phyloP scores from a whole-genome alignment of 164 flowering plant genomes.

The Berberis vulgaris region DNA sequence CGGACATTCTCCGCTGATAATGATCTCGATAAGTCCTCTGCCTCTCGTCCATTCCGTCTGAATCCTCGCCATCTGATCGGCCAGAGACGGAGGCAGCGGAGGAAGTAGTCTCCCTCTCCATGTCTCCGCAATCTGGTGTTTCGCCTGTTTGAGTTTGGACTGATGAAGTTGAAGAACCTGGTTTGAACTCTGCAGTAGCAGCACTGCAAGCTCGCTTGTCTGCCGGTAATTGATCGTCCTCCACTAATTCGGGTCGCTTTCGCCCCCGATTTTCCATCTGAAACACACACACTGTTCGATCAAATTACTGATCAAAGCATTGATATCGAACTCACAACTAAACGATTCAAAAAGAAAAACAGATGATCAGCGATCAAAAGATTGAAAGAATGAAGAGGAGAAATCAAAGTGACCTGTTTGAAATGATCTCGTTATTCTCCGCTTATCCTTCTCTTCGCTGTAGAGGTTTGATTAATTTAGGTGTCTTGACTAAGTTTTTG shows the following conservation, averaged over 20 bases:
- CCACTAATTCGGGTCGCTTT: conserved; percentile 41
- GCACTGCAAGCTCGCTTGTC: conserved; percentile 80
- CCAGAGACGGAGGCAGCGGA: conserved; percentile 53
- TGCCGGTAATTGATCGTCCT: conserved; percentile 52
- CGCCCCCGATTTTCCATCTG: conserved; percentile 69
- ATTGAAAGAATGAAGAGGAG: not conserved
- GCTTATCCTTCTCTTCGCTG: too few relatives aligned
- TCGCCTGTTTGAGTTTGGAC: conserved; percentile 20
- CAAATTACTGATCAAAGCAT: not conserved
- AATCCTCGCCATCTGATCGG: conserved; percentile 66
- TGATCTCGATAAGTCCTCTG: conserved; percentile 8
- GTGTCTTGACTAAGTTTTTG: too few relatives aligned
- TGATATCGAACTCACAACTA: not conserved
- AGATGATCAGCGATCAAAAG: too few relatives aligned
- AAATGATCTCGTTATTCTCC: too few relatives aligned
- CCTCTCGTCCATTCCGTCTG: conserved; percentile 33
- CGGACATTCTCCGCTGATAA: conserved; percentile 14
- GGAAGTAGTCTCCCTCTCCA: conserved; percentile 26
- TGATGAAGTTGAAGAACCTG: conserved; percentile 50
- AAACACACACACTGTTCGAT: not conserved
- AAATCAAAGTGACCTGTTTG: not conserved
- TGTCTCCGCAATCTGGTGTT: conserved; percentile 19
- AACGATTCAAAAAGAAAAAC: too few relatives aligned
- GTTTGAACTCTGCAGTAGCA: conserved; percentile 35
- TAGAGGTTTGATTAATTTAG: too few relatives aligned